phyloP scores from a whole-genome alignment of 257 asterid species.

The Jaltomata sinuosa region DNA sequence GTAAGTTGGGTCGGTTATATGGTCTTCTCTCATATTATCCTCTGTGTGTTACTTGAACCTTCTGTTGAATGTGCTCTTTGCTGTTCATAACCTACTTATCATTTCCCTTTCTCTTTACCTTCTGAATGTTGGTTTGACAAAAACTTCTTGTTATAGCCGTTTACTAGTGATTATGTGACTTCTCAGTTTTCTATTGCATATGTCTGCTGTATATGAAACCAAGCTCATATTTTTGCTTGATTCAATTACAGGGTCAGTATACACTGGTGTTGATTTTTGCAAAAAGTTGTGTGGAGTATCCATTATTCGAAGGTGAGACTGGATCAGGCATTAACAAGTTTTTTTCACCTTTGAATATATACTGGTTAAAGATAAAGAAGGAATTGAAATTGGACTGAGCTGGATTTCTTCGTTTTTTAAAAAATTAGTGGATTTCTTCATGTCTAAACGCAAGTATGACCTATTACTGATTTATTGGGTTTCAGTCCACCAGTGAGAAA shows the following conservation, averaged over 20 bases:
- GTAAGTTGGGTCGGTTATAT: not conserved
- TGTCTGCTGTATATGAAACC: not conserved
- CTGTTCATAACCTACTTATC: not conserved
- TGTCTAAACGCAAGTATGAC: not conserved
- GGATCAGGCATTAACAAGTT: not conserved
- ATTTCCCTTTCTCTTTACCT: not conserved
- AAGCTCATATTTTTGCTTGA: constrained; percentile 4
- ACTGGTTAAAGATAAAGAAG: not conserved
- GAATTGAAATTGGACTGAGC: not conserved
- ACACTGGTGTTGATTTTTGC: constrained; percentile 98
- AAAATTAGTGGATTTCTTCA: not conserved
- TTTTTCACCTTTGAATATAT: not conserved
- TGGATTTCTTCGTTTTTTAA: not conserved
- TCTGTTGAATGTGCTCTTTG: not conserved
- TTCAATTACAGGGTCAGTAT: constrained; percentile 61
- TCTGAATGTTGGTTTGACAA: not conserved
- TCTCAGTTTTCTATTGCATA: not conserved
- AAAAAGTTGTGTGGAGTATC: constrained; percentile 98
- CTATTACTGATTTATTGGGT: not conserved
- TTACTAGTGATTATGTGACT: not conserved
- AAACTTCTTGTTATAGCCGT: not conserved
- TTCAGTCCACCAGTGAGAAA: not conserved
- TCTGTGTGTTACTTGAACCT: not conserved
- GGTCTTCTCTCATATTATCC: not conserved
- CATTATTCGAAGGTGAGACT: constrained; percentile 82